phyloP scores from a whole-genome alignment of 2,329 filamentous ascomycete species.

The Talaromyces sp. region DNA sequence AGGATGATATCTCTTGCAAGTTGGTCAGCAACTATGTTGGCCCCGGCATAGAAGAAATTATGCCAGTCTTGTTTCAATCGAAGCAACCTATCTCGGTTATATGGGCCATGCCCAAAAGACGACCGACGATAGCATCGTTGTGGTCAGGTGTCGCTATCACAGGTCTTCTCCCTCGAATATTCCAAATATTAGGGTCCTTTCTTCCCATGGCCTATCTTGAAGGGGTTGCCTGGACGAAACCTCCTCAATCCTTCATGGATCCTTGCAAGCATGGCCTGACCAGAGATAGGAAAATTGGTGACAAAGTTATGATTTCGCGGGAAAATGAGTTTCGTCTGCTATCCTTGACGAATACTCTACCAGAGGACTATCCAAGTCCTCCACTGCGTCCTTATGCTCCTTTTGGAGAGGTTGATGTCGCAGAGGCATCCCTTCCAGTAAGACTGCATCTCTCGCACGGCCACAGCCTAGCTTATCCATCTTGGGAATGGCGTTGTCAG shows the following conservation, averaged over 20 bases:
- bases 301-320: neutral
- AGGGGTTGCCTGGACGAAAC: neutral
- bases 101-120: neutral
- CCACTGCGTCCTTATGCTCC: neutral
- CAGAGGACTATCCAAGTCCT: neutral
- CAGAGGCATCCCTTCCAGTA: neutral
- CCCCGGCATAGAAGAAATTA: neutral
- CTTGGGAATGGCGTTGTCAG: neutral
- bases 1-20: neutral
- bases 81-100: neutral
- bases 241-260: neutral
- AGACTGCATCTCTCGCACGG: neutral
- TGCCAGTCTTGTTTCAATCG: neutral
- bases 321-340: neutral
- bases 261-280: neutral
- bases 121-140: conserved; percentile 1
- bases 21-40: neutral
- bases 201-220: neutral
- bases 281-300: neutral
- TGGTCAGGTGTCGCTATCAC: conserved; percentile 4
- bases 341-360: neutral
- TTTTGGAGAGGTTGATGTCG: neutral
- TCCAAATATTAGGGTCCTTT: neutral
- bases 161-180: conserved; percentile 3
- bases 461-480: neutral